Percentiles rank a stretch among this genome's conserved stretches.
phyloP scores from a whole-genome alignment of 345 rosid species.

The Clausena lansium region DNA sequence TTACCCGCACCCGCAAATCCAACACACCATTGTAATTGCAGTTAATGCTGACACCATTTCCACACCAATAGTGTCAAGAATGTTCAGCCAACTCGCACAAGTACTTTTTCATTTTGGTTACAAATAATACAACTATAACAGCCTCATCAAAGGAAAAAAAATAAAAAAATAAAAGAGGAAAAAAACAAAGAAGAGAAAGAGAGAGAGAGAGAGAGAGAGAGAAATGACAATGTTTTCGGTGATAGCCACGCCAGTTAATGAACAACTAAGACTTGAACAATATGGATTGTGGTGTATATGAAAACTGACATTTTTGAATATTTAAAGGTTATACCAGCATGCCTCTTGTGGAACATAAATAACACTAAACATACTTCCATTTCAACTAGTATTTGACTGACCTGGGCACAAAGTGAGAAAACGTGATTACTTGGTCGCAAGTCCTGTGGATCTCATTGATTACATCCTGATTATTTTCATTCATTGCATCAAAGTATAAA shows the following conservation, averaged over 20 bases:
- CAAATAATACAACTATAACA: neutral
- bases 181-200: neutral
- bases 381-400: slow-evolving; percentile 14
- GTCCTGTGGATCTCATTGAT: slow-evolving; percentile 37
- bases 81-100: neutral
- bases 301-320: neutral
- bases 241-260: neutral
- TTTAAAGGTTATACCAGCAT: neutral
- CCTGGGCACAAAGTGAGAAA: slow-evolving; percentile 77
- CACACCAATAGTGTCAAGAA: neutral
- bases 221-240: neutral
- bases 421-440: slow-evolving; percentile 51
- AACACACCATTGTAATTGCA: neutral
- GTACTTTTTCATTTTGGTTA: neutral
- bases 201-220: neutral
- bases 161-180: no score
- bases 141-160: neutral
- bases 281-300: neutral
- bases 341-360: neutral
- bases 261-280: neutral
- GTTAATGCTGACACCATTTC: neutral
- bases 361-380: neutral
- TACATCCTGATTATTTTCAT: slow-evolving; percentile 34
- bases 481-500: slow-evolving; percentile 53
- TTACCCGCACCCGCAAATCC: neutral